These are phyloP conservation scores for Camillea tinctor DNA, from an alignment of 2,329 filamentous ascomycete species.

Conservation along the genomic window DNA sequence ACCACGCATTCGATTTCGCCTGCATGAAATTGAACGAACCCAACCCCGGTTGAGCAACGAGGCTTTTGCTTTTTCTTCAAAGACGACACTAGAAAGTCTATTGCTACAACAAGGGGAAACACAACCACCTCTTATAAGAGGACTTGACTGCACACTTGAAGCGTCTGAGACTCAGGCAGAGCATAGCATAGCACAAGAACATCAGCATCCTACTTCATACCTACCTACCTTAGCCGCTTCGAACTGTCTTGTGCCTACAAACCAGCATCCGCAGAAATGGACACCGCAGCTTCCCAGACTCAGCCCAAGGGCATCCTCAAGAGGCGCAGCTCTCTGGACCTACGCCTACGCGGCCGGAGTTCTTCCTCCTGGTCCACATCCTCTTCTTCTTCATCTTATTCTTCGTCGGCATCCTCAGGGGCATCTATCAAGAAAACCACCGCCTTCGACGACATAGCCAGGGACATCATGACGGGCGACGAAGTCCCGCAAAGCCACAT, in stretches of 20 bases:
- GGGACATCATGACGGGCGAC: constrained; percentile 21
- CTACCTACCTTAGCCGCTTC: neutral
- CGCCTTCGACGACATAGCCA: constrained; percentile 20
- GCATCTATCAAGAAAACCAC: constrained; percentile 11
- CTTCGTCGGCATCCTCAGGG: neutral
- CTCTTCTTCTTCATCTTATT: constrained; percentile 26
- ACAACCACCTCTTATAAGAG: neutral
- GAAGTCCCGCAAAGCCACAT: constrained; percentile 20
- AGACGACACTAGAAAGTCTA: neutral
- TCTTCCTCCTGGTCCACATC: constrained; percentile 15
- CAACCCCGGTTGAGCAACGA: neutral
- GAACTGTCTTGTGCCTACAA: neutral
- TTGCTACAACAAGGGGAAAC: neutral
- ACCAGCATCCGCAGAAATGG: neutral
- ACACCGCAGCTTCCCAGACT: constrained; percentile 2
- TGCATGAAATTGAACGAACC: neutral
- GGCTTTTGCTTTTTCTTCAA: neutral
- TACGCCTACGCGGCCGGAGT: constrained; percentile 16
- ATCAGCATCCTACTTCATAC: neutral
- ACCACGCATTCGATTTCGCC: neutral
- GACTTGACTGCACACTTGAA: neutral
- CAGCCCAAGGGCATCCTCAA: constrained; percentile 23
- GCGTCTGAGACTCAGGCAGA: neutral
- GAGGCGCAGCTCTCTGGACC: constrained; percentile 16
- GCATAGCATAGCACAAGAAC: neutral